These are phyloP conservation scores for Platismatia glauca DNA, from an alignment of 495 filamentous ascomycete genomes.

Conservation along the genomic window DNA sequence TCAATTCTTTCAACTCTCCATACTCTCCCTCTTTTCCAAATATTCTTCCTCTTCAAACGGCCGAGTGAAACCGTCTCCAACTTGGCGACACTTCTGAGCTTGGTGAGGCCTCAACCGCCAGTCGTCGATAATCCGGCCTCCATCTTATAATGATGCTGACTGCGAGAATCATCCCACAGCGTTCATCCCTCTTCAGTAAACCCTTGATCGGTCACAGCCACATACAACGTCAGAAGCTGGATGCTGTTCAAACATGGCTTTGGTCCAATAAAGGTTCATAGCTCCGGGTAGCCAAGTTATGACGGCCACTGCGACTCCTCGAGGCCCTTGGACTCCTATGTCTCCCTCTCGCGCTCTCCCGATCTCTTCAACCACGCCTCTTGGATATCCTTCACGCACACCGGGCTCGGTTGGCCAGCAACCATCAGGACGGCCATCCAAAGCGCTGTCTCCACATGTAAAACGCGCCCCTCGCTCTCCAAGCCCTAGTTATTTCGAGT, in stretches of 20 bases:
- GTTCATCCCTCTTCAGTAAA: not conserved
- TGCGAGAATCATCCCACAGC: no score
- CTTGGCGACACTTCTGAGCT: no score
- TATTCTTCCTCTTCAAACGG: no score
- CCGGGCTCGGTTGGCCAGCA: slow-evolving; percentile 37
- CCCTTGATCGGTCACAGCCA: not conserved
- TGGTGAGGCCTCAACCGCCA: no score
- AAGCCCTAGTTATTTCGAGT: slow-evolving; percentile 78
- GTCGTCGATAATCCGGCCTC: no score
- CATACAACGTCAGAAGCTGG: not conserved
- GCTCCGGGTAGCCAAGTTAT: slow-evolving; percentile 23
- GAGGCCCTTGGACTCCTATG: slow-evolving; percentile 36
- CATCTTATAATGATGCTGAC: no score
- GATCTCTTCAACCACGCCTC: slow-evolving; percentile 24
- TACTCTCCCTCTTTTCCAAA: no score
- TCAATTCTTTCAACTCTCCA: no score
- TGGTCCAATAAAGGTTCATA: not conserved
- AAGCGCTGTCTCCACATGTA: slow-evolving; percentile 29
- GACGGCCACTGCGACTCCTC: slow-evolving; percentile 37
- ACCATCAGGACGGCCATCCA: slow-evolving; percentile 33
- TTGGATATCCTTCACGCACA: slow-evolving; percentile 28
- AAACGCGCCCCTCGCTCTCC: slow-evolving; percentile 36
- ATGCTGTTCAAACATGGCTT: not conserved
- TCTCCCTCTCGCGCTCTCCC: slow-evolving; percentile 23
- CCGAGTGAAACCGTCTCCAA: no score